Evolutionary conservation across 2,329 filamentous ascomycete genomes (phyloP), one percentile per base, ranked within the genome.

Genomic region (Chaetomium strumarium): DNA sequence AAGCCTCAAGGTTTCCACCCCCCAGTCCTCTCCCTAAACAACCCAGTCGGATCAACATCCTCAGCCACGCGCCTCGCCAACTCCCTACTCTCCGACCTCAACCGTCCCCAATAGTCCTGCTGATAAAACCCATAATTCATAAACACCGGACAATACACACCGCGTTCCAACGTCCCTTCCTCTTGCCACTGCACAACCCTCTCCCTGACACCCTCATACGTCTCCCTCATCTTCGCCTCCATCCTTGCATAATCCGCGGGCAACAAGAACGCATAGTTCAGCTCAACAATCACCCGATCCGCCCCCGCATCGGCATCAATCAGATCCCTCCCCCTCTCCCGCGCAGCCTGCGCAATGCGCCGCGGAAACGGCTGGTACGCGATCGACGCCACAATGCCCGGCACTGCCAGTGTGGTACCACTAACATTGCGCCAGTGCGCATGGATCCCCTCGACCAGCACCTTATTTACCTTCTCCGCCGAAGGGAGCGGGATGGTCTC

Each of bases 41-140:
- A 52, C 1, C 68, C 69, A 5, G 65, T 55, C 0, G 70, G 69
- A 52, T 75, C 72, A 30, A 73, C 66, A 3, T 65, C 56, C 2
- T 60, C 60, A 14, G 66, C 63, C 17, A 74, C 68, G 19, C 33
- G 46, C 40, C 62, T 59, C 7, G 69, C 72, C 20, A 74, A 58
- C 45, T 63, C 58, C 50, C 64, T 47, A 53, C 59, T 68, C 58
- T 65, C 67, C 0, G 67, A 63, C 56, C 62, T 66, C 58, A 75
- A 49, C 38, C 72, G 60, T 2, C 66, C 70, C 42, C 67, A 74
- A 58, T 72, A 73, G 49, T 75, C 72, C 60, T 75, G 68, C 17
- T 65, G 55, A 49, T 67, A 69, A 57, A 68, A 73, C 10, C 64
- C 68, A 46, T 75, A 70, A 57, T 75, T 75, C 66, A 70, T 68